phyloP scores from a whole-genome alignment of 495 filamentous ascomycete species.

The Cercophora newfieldiana region DNA sequence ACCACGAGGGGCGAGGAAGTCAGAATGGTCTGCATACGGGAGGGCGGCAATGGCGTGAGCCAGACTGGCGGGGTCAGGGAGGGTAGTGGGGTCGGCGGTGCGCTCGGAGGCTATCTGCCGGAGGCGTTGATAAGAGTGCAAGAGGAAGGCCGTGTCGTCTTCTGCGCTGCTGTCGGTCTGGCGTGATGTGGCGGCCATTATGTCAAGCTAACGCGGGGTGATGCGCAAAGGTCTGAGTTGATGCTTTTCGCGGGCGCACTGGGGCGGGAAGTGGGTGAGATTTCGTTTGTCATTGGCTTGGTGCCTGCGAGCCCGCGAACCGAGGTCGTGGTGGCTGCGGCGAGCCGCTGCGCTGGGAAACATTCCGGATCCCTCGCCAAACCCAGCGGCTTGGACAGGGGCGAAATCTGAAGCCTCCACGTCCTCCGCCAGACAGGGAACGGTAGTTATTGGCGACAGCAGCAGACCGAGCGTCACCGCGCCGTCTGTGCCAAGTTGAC shows the following conservation, averaged over 20 bases:
- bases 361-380: no score
- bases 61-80: conserved; percentile 25
- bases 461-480: no score
- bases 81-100: conserved; percentile 15
- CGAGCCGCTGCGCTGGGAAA: neutral
- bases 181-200: neutral
- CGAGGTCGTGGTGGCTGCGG: neutral
- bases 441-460: neutral
- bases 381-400: no score
- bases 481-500: neutral
- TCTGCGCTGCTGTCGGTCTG: neutral
- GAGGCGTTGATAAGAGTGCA: conserved; percentile 22
- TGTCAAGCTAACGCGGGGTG: neutral
- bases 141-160: conserved; percentile 10
- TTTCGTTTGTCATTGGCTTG: neutral
- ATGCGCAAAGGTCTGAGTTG: neutral
- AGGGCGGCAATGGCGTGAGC: conserved; percentile 27
- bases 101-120: conserved; percentile 21
- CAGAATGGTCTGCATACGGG: conserved; percentile 15
- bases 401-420: neutral
- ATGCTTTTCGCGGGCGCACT: neutral
- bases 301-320: neutral
- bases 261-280: neutral
- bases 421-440: no score
- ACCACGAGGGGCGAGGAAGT: conserved; percentile 25